Conservation (phyloP, 148 eudicot genomes). For the Chenopodium berlandieri region DNA sequence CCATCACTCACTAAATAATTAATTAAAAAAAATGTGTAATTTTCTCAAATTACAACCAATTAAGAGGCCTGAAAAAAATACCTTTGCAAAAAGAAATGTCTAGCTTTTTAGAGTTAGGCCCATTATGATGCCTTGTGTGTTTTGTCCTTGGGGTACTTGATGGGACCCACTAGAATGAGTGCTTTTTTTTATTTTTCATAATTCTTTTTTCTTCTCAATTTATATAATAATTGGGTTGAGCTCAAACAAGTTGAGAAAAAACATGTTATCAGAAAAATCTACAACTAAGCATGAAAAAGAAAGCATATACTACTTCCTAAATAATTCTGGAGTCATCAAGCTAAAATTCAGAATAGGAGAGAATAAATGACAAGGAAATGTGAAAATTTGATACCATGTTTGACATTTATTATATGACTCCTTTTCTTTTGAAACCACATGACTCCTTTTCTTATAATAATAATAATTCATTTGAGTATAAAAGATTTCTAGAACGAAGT, state of each 20-base stretch:
- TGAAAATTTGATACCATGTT: not conserved
- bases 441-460: no score
- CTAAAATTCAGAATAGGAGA: not conserved
- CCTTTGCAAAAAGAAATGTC: slow-evolving; percentile 16
- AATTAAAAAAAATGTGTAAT: not conserved
- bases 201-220: not conserved
- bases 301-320: not conserved
- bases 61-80: slow-evolving; percentile 5
- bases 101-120: not conserved
- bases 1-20: slow-evolving; percentile 1
- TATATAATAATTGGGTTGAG: not conserved
- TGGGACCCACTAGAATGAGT: slow-evolving; percentile 10
- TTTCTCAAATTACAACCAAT: slow-evolving; percentile 3
- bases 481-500: not conserved
- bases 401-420: not conserved
- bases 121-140: slow-evolving; percentile 24
- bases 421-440: not conserved
- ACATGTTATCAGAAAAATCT: not conserved
- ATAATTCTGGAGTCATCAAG: not conserved
- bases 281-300: slow-evolving; percentile 2
- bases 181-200: not conserved
- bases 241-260: not conserved
- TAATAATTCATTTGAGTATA: not conserved
- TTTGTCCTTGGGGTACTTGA: slow-evolving; percentile 3
- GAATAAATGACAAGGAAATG: not conserved